Evolutionary conservation across 805 yeast species (phyloP).

Genomic region (Lachancea dasiensis): DNA sequence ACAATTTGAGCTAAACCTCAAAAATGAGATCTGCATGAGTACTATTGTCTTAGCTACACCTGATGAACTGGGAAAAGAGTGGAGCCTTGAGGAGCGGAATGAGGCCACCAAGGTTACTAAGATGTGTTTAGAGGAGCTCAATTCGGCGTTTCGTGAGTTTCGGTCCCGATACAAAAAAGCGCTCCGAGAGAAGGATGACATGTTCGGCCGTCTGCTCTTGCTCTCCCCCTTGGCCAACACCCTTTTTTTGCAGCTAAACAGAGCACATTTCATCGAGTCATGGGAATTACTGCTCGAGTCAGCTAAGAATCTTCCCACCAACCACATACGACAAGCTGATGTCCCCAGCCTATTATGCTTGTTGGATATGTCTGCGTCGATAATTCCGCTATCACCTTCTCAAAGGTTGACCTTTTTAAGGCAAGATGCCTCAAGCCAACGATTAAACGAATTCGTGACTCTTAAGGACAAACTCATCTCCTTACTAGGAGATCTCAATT

Average conservation of each 20-base stretch:
- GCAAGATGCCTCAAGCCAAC: slow-evolving; percentile 21
- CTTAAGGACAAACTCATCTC: slow-evolving; percentile 35
- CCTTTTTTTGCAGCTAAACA: slow-evolving; percentile 48
- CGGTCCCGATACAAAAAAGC: slow-evolving; percentile 28
- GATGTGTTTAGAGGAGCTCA: slow-evolving; percentile 20
- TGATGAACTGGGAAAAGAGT: slow-evolving; percentile 16
- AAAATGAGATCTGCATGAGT: slow-evolving; percentile 15
- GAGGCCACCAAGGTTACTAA: neutral
- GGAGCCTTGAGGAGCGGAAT: neutral
- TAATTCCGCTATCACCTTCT: slow-evolving; percentile 44
- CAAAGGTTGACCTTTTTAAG: slow-evolving; percentile 39
- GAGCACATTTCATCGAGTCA: slow-evolving; percentile 41
- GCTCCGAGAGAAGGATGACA: slow-evolving; percentile 18
- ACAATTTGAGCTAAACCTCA: slow-evolving; percentile 16
- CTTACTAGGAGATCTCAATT: slow-evolving; percentile 36
- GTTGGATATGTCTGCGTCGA: slow-evolving; percentile 44
- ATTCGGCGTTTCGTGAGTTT: slow-evolving; percentile 32
- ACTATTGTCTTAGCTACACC: slow-evolving; percentile 24
- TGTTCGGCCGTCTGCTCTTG: slow-evolving; percentile 35
- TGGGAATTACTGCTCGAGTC: slow-evolving; percentile 25
- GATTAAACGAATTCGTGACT: slow-evolving; percentile 31
- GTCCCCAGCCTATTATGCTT: slow-evolving; percentile 20
- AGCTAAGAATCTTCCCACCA: neutral
- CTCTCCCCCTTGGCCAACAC: slow-evolving; percentile 57
- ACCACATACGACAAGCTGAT: slow-evolving; percentile 25